Evolutionary conservation across 2,329 filamentous ascomycete species (phyloP).

Genomic region (Gyromitra esculenta): DNA sequence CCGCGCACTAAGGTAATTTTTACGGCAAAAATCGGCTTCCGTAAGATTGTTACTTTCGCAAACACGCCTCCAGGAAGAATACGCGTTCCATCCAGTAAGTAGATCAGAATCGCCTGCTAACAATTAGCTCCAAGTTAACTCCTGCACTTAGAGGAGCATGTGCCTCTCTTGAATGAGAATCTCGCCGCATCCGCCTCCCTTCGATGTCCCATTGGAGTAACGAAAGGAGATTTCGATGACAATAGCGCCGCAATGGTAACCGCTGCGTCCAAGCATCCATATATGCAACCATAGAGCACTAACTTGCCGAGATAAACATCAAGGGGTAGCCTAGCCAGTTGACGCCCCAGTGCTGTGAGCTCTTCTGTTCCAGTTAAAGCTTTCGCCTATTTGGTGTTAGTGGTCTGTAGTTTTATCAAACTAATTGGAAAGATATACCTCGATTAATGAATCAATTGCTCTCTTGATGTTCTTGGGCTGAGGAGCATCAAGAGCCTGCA

Average conservation of each 20-base stretch:
- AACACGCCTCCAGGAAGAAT: constrained; percentile 84
- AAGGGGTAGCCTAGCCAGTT: constrained; percentile 86
- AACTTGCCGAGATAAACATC: constrained; percentile 96
- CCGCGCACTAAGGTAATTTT: constrained; percentile 91
- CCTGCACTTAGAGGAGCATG: constrained; percentile 24
- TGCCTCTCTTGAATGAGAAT: constrained; percentile 77
- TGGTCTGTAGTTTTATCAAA: not conserved
- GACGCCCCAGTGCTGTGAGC: constrained; percentile 83
- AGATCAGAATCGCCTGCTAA: constrained; percentile 81
- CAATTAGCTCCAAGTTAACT: constrained; percentile 28
- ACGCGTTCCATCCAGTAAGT: constrained; percentile 92
- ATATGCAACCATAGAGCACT: constrained; percentile 83
- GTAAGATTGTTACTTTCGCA: constrained; percentile 72
- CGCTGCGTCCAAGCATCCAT: constrained; percentile 89
- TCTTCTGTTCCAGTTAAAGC: constrained; percentile 84
- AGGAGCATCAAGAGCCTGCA: constrained; percentile 87
- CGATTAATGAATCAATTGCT: constrained; percentile 90
- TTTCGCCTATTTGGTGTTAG: constrained; percentile 55
- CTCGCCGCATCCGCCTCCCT: constrained; percentile 83
- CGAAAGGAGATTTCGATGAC: constrained; percentile 93
- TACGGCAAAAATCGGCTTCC: constrained; percentile 90
- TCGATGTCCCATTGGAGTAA: constrained; percentile 83
- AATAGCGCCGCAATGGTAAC: constrained; percentile 92
- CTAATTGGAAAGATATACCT: constrained; percentile 70
- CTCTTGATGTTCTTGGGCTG: constrained; percentile 91